phyloP scores from a whole-genome alignment of 129 eudicot species.

The Pittosporum tobira region DNA sequence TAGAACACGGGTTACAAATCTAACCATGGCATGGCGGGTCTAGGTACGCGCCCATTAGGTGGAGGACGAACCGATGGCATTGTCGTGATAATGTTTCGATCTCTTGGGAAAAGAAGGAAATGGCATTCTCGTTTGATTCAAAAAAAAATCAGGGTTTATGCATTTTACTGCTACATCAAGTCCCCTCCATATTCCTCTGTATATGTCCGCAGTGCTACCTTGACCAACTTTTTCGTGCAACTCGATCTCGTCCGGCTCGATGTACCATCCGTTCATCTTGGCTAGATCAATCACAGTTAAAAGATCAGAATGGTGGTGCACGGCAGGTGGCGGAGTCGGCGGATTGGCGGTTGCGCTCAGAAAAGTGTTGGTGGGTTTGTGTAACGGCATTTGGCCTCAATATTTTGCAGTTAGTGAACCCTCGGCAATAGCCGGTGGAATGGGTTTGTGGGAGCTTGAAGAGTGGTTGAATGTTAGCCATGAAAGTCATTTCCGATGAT shows the following conservation, averaged over 20 bases:
- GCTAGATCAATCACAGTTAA: slow-evolving; percentile 43
- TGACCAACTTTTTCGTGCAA: slow-evolving; percentile 46
- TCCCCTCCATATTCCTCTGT: slow-evolving; percentile 76
- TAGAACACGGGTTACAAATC: slow-evolving; percentile 55
- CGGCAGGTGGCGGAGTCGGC: slow-evolving; percentile 20
- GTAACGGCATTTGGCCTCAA: slow-evolving; percentile 9
- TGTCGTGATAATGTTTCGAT: slow-evolving; percentile 62
- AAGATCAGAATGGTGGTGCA: slow-evolving; percentile 30
- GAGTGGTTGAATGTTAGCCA: no score
- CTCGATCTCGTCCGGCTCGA: slow-evolving; percentile 65
- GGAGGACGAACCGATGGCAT: slow-evolving; percentile 56
- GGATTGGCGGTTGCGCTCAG: slow-evolving; percentile 2
- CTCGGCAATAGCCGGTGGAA: slow-evolving; percentile 17
- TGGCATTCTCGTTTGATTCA: slow-evolving; percentile 42
- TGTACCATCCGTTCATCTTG: slow-evolving; percentile 65
- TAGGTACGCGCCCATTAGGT: slow-evolving; percentile 66
- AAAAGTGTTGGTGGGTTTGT: not conserved
- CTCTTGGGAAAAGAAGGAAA: slow-evolving; percentile 65
- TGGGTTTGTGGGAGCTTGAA: no score
- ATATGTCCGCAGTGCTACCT: slow-evolving; percentile 72
- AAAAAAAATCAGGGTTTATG: slow-evolving; percentile 62
- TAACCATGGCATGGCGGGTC: slow-evolving; percentile 55
- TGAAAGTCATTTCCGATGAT: no score
- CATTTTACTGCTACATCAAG: slow-evolving; percentile 67
- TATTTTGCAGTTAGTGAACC: slow-evolving; percentile 21